Evolutionary conservation across 2,329 filamentous ascomycete genomes (phyloP).

Genomic region (Alternaria gaisen): DNA sequence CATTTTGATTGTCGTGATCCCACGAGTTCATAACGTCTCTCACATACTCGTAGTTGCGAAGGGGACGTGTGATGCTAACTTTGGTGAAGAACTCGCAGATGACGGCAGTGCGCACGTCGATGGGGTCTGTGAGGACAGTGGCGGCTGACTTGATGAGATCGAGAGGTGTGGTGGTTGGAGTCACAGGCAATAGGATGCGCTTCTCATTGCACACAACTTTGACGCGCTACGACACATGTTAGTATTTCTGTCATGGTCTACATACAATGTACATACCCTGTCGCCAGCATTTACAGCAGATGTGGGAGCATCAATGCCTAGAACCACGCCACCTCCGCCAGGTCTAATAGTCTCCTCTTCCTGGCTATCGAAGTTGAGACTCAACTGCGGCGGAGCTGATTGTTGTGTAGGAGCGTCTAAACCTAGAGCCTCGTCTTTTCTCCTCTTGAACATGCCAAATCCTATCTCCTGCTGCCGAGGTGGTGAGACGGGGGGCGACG

Average conservation of each 20-base stretch:
- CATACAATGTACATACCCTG: slow-evolving; percentile 63
- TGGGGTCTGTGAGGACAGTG: slow-evolving; percentile 67
- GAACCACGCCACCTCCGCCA: slow-evolving; percentile 59
- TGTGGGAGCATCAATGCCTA: slow-evolving; percentile 76
- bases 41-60: slow-evolving; percentile 86
- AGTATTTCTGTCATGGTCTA: slow-evolving; percentile 10
- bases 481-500: slow-evolving; percentile 40
- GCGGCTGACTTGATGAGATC: slow-evolving; percentile 77
- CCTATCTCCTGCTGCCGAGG: slow-evolving; percentile 41
- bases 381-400: slow-evolving; percentile 34
- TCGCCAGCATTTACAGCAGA: slow-evolving; percentile 84
- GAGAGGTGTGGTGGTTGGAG: slow-evolving; percentile 74
- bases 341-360: slow-evolving; percentile 50
- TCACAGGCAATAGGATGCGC: slow-evolving; percentile 75
- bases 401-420: slow-evolving; percentile 28
- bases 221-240: slow-evolving; percentile 64
- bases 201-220: slow-evolving; percentile 76
- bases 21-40: slow-evolving; percentile 92
- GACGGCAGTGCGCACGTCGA: slow-evolving; percentile 73
- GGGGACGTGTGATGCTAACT: slow-evolving; percentile 80
- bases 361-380: slow-evolving; percentile 26
- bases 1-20: slow-evolving; percentile 82
- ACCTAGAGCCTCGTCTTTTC: slow-evolving; percentile 42
- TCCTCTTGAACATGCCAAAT: slow-evolving; percentile 46
- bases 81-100: slow-evolving; percentile 78